Percentiles rank a stretch among this genome's conserved stretches.
Conservation (phyloP, 768 basidiomycete genomes). For the Leccinum broughii region DNA sequence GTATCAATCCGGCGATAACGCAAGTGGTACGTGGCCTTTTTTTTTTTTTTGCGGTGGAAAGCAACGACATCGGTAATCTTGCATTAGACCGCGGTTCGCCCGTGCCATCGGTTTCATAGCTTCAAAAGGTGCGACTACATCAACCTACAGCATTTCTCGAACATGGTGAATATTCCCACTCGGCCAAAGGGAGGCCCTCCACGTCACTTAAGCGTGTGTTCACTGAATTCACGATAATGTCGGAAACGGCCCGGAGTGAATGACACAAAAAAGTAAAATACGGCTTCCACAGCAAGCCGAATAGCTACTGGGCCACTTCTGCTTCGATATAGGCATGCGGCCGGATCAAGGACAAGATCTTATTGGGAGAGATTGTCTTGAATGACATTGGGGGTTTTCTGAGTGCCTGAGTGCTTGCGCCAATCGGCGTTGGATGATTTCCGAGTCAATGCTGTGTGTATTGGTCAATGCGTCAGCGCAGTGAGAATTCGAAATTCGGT, state of each 20-base stretch:
- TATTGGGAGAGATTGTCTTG: constrained; percentile 6
- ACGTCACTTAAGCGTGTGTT: background rate
- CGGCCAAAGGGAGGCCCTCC: background rate
- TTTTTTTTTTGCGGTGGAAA: background rate
- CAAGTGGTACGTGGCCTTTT: background rate
- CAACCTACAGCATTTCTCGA: background rate
- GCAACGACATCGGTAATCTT: background rate
- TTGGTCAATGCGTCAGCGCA: background rate
- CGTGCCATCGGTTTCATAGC: background rate
- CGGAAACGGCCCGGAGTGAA: constrained; percentile 4
- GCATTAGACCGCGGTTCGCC: background rate
- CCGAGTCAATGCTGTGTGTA: constrained; percentile 7
- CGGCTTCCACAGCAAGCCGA: constrained; percentile 1
- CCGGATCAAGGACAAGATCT: constrained; percentile 1
- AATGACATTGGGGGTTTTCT: background rate
- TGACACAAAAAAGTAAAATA: background rate
- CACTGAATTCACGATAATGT: background rate
- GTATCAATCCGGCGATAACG: background rate
- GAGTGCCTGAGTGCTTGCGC: constrained; percentile 5
- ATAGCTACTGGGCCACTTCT: background rate
- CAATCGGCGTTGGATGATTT: background rate
- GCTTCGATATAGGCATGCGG: background rate
- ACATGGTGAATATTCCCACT: constrained; percentile 1
- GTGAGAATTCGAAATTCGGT: constrained; percentile 7
- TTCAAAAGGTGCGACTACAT: background rate